Percentiles rank a stretch among this genome's conserved stretches.
Conservation (phyloP, 2,329 filamentous ascomycete species). For the Ceratocystiopsis minuta region DNA sequence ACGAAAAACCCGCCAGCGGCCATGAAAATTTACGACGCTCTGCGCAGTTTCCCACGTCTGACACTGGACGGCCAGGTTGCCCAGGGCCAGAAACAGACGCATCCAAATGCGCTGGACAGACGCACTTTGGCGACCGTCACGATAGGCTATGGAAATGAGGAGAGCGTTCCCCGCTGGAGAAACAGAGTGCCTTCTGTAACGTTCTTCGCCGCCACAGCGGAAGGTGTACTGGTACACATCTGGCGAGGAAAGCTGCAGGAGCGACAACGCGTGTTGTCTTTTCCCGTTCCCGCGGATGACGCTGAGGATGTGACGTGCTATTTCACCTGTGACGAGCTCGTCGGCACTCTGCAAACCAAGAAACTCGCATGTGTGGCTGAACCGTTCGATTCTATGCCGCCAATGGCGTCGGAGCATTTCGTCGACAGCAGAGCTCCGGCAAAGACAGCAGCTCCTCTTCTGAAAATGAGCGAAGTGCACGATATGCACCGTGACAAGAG, state of each 20-base stretch:
- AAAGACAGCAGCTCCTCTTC: background rate
- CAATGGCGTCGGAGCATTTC: background rate
- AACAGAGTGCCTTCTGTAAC: slow-evolving; percentile 50
- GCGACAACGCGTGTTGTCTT: slow-evolving; percentile 37
- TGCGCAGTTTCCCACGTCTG: slow-evolving; percentile 52
- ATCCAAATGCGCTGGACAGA: slow-evolving; percentile 10
- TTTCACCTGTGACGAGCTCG: slow-evolving; percentile 74
- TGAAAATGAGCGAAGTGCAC: too few relatives aligned
- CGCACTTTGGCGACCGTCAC: slow-evolving; percentile 28
- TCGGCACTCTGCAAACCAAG: slow-evolving; percentile 31
- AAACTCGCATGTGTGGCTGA: slow-evolving; percentile 5
- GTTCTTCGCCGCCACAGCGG: slow-evolving; percentile 53
- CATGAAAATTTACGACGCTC: slow-evolving; percentile 41
- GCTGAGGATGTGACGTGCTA: slow-evolving; percentile 45
- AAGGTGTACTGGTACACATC: slow-evolving; percentile 53
- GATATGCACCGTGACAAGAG: background rate
- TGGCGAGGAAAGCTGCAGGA: slow-evolving; percentile 42
- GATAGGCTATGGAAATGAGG: slow-evolving; percentile 55
- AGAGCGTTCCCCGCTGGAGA: slow-evolving; percentile 41
- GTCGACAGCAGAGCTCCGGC: background rate
- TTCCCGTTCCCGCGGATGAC: slow-evolving; percentile 35
- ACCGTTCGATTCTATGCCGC: background rate
- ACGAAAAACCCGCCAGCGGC: slow-evolving; percentile 75
- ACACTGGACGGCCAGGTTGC: slow-evolving; percentile 18
- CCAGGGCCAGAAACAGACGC: slow-evolving; percentile 5